Base-by-base conservation (phyloP, 1,139 yeast genomes). In the Candida gigantensis region DNA sequence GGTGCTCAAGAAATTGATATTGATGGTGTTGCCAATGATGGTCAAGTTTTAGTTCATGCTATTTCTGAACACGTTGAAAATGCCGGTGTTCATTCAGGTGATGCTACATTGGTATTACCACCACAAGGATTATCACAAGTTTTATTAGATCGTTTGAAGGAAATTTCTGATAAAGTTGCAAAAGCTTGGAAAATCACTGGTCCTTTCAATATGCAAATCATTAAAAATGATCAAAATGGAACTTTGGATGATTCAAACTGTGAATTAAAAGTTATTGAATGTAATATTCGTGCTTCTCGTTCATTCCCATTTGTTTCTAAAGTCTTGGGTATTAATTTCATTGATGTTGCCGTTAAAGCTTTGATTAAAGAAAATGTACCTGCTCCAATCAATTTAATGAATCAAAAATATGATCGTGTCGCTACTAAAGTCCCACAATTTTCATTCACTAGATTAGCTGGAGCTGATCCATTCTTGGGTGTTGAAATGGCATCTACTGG, bases 401-500 rank as follows among this genome's bases (percentile, higher is more conserved):
- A 66, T 40, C 63, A 72, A 50, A 52, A 49, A 55, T 75, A 72
- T 59, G 74, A 79, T 53, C 84, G 88, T 55, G 97, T 92, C 57
- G 97, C 97, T 38, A 85, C 95, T 42, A 92, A 92, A 71, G 96
- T 90, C 32, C 97, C 98, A 35, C 98, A 92, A 67, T 92, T 92
- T 65, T 90, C 97, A 2, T 92, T 90, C 72, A 89, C 97, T 31
- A 84, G 98, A 70, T 77, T 92, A 55, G 96, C 97, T 8, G 98
- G 98, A 49, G 98, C 98, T 33, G 98, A 92, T 62, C 98, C 98
- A 47, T 89, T 85, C 77, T 75, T 92, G 58, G 97, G 97, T 44
- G 97, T 92, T 49, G 98, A 92, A 70, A 92, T 92, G 98, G 84
- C 97, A 5, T 89, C 97, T 10, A 92, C 97, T 35, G 98, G 98